Conservation (phyloP, 1,284 basidiomycete species). For the Fomes fomentarius region DNA sequence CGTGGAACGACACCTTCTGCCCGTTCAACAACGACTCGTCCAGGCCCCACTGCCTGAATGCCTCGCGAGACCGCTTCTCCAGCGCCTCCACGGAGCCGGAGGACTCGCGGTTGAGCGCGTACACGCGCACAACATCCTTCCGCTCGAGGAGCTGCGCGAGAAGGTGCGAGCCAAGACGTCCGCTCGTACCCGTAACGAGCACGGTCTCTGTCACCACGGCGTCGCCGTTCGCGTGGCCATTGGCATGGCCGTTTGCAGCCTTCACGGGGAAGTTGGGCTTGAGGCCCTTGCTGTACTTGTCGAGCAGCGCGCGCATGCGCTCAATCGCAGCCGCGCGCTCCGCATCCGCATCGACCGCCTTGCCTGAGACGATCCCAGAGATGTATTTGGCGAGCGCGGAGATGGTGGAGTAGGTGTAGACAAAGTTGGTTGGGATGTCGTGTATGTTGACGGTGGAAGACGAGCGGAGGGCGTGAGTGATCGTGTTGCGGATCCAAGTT, state of each 20-base stretch:
- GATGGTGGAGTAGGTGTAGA: slow-evolving; percentile 38
- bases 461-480: slow-evolving; percentile 32
- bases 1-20: slow-evolving; percentile 17
- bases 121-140: slow-evolving; percentile 30
- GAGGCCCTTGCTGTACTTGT: slow-evolving; percentile 33
- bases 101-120: slow-evolving; percentile 37
- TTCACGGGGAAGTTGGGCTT: background rate
- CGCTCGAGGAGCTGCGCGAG: slow-evolving; percentile 31
- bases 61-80: slow-evolving; percentile 29
- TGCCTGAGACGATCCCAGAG: slow-evolving; percentile 10
- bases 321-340: slow-evolving; percentile 8
- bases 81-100: slow-evolving; percentile 10
- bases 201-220: slow-evolving; percentile 26
- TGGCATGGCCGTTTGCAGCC: background rate
- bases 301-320: slow-evolving; percentile 24
- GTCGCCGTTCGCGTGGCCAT: background rate
- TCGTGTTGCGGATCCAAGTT: slow-evolving; percentile 39
- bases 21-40: slow-evolving; percentile 13
- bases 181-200: slow-evolving; percentile 42
- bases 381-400: slow-evolving; percentile 24
- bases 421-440: slow-evolving; percentile 31
- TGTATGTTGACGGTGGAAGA: slow-evolving; percentile 20
- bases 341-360: slow-evolving; percentile 7
- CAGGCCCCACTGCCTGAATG: slow-evolving; percentile 29
- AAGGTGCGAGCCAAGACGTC: slow-evolving; percentile 36